Evolutionary conservation across 106 monocot species (phyloP), one percentile per base, ranked within the genome.

Genomic region (Acanthochlamys bracteata): DNA sequence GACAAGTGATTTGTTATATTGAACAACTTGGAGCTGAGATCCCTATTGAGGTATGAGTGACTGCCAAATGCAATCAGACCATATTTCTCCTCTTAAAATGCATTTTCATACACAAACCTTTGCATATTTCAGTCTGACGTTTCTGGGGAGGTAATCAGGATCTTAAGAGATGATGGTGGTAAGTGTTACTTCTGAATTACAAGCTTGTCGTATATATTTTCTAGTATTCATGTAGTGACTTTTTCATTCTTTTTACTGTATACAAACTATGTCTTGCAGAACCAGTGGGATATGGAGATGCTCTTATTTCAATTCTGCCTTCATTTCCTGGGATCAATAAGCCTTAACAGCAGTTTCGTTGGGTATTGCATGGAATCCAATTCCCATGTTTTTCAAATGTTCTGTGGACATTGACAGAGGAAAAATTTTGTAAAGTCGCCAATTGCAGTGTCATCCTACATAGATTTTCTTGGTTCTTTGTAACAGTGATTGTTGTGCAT

Each of bases 1-100:
- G 89, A 10, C 89, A 89, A 59, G 79, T 84, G 17, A 70, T 89
- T 63, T 89, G 89, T 52, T 89, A 64, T 27, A 57, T 89, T 39
- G 89, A 89, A 72, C 89, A 89, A 42, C 84, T 89, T 42, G 89
- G 84, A 42, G 84, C 76, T 1, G 84, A 79, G 75, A 89, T 84
- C 22, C 89, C 89, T 2, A 79, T 89, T 41, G 89, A 89, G 81
- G 89, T 89, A 67, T 0, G 55, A 46, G 14, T 46, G 22, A 15
- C 2, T 17, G n/a, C 49, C 49, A 49, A 49, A 12, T 49, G 33
- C 33, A 14, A 4, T 10, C 17, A 49, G 9, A 49, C 49, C 49
- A 49, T 49, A 49, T 49, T 60, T 41, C 7, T 59, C 27, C 59
- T 33, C 25, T 25, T 17, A 59, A 26, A 16, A 4, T 8, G 0